phyloP scores from a whole-genome alignment of 768 basidiomycete genomes.

The Hygrophoropsis aurantiaca region DNA sequence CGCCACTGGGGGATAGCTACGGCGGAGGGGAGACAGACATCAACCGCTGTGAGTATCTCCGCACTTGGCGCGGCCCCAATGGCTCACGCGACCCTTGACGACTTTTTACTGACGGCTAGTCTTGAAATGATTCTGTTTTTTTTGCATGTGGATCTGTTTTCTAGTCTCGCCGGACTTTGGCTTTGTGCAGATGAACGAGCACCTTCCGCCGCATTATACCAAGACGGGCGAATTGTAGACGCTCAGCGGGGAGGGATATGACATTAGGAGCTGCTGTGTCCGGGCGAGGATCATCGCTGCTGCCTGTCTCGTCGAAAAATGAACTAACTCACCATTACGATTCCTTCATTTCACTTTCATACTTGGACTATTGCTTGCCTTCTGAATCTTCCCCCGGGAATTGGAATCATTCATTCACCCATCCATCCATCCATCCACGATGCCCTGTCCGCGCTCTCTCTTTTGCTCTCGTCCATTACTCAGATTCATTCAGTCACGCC shows the following conservation, averaged over 20 bases:
- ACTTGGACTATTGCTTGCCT: conserved; percentile 23
- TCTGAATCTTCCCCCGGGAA: conserved; percentile 27
- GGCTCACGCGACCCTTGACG: conserved; percentile 36
- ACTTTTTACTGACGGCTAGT: conserved; percentile 47
- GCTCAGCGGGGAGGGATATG: conserved; percentile 21
- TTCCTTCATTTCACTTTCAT: conserved; percentile 15
- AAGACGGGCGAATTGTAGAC: conserved; percentile 55
- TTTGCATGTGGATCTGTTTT: conserved; percentile 27
- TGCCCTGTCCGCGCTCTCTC: conserved; percentile 36
- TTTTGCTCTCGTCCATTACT: conserved; percentile 5
- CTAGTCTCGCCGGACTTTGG: conserved; percentile 85
- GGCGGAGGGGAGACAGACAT: conserved; percentile 69
- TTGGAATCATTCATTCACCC: conserved; percentile 35
- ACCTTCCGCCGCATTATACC: conserved; percentile 63
- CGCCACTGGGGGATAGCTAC: conserved; percentile 64
- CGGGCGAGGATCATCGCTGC: too few relatives aligned
- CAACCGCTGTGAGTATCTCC: conserved; percentile 71
- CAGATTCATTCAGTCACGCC: conserved; percentile 12
- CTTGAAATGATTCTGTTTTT: conserved; percentile 14
- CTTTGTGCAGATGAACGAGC: conserved; percentile 80
- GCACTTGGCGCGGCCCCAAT: conserved; percentile 9
- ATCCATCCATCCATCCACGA: conserved; percentile 33
- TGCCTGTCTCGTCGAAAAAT: too few relatives aligned
- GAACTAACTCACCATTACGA: too few relatives aligned
- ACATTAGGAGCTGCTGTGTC: too few relatives aligned